Conservation (phyloP, 2,329 filamentous ascomycete genomes). For the Talaromyces sp. region DNA sequence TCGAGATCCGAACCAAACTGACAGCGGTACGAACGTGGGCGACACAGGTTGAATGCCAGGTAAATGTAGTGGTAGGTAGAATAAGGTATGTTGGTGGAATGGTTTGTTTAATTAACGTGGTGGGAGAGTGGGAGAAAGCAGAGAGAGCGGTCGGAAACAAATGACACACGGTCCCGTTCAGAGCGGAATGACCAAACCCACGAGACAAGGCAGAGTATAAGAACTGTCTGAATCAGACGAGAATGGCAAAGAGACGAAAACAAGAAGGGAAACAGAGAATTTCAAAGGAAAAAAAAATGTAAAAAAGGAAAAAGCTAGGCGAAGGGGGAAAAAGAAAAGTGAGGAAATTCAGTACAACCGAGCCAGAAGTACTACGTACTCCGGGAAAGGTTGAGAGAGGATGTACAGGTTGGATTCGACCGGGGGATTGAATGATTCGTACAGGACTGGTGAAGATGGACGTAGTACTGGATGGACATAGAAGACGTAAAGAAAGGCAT, state of each 20-base stretch:
- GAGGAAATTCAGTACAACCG: background rate
- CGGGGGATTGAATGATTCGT: background rate
- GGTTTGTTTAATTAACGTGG: background rate
- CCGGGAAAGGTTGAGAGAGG: constrained; percentile 8
- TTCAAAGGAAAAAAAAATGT: constrained; percentile 22
- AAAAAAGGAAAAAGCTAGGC: constrained; percentile 20
- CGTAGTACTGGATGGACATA: background rate
- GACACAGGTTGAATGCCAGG: constrained; percentile 6
- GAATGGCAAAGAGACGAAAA: constrained; percentile 6
- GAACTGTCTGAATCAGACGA: constrained; percentile 7
- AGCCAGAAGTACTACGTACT: constrained; percentile 5
- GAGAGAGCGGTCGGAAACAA: constrained; percentile 19
- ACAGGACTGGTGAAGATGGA: constrained; percentile 12
- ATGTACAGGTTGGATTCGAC: background rate
- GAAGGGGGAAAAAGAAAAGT: constrained; percentile 16
- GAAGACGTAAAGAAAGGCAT: background rate
- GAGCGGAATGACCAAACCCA: constrained; percentile 12
- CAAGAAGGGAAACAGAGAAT: constrained; percentile 6
- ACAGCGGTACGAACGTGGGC: constrained; percentile 4
- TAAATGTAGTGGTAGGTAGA: constrained; percentile 14
- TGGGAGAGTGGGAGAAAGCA: constrained; percentile 15
- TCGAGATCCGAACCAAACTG: background rate
- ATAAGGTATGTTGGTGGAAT: constrained; percentile 14
- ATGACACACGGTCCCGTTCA: constrained; percentile 3
- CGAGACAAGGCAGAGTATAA: background rate